These are phyloP conservation scores for Trichosporon asahii DNA, from an alignment of 1,284 basidiomycete genomes.

Conservation along the genomic window DNA sequence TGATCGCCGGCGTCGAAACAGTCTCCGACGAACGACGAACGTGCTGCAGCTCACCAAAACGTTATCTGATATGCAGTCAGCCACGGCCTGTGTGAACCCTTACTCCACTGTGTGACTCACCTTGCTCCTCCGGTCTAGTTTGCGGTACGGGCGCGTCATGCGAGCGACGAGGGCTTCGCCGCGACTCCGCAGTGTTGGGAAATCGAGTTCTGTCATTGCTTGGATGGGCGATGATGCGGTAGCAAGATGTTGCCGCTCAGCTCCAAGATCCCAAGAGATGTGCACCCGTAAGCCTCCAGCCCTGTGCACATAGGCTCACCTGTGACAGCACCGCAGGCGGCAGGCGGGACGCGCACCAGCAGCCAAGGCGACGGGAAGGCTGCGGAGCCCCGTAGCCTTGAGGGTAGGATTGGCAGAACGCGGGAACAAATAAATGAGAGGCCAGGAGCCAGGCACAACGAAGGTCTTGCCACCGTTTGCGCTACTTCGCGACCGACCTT, in stretches of 20 bases:
- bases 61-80: constrained; percentile 24
- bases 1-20: neutral
- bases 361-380: neutral
- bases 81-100: neutral
- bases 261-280: neutral
- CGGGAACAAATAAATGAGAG: constrained; percentile 3
- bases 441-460: neutral
- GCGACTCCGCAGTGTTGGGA: constrained; percentile 8
- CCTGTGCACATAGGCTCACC: neutral
- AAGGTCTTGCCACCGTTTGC: constrained; percentile 6
- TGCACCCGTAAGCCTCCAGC: neutral
- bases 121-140: constrained; percentile 34
- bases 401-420: neutral
- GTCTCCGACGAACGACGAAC: neutral
- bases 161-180: constrained; percentile 7
- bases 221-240: neutral
- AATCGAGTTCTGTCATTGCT: neutral
- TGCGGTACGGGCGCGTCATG: constrained; percentile 25
- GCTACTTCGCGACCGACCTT: neutral
- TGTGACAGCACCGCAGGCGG: neutral
- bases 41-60: constrained; percentile 28
- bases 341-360: neutral
- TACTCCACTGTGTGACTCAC: constrained; percentile 20
- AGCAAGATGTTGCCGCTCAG: neutral
- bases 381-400: neutral